Evolutionary conservation across 305 asterid genomes (phyloP), one percentile per base, ranked within the genome.

Genomic region (Fraxinus nigra): DNA sequence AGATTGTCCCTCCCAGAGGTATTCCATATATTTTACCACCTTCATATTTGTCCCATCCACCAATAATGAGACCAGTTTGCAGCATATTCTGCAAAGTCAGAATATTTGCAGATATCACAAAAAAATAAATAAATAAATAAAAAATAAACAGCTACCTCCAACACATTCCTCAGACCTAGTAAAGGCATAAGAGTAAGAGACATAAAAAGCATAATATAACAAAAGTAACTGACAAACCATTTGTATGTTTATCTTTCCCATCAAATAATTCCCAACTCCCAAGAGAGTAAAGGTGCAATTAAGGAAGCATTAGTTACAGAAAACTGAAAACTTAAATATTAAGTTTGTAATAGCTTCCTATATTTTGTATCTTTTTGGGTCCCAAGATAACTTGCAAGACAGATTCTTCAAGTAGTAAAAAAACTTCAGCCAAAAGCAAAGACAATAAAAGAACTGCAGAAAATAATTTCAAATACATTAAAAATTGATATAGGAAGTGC

Each of bases 41-140:
- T 86, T 94, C 97, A 56, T 96, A 92, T 87, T 94, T 96, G 86
- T 96, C 99, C 99, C 99, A 96, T 75, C 99, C 99, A 78, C 99
- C 98, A 78, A 96, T 92, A 81, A 96, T 96, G 81, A 96, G 86
- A 75, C 99, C 98, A 82, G 99, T 95, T 93, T 94, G 98, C 77
- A 96, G 90, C 94, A 88, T 90, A 84, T 89, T 89, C 67, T 34
- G 81, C 69, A 82, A 59, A 76, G 40, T 35, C 61, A 77, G 82
- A 61, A 65, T 65, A 14, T 59, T 26, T 1, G 67, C 14, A 1
- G 59, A 37, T 75, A 16, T 30, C 2, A 5, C 10, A 69, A 28
- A 69, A 69, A 14, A 32, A 30, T 3, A 65, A 65, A 26, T 14
- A 63, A 35, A 30, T 48, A 24, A 79, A 32, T 2, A 0, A 16